phyloP scores from a whole-genome alignment of 2,329 filamentous ascomycete species.

The Chaetomium sp. region DNA sequence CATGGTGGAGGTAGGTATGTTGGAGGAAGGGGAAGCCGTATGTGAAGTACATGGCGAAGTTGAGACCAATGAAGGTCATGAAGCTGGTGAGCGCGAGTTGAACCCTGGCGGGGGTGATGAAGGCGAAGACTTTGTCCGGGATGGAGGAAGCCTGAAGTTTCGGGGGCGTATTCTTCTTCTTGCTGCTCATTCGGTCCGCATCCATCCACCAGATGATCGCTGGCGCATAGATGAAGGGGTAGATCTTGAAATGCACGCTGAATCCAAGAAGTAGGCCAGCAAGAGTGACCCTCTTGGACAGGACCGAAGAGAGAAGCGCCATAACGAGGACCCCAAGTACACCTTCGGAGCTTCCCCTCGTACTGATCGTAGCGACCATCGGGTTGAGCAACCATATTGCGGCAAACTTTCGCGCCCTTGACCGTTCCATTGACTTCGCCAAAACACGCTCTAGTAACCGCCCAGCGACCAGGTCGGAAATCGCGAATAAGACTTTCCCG shows the following conservation, averaged over 20 bases:
- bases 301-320: conserved; percentile 74
- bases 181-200: conserved; percentile 36
- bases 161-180: neutral
- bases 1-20: conserved; percentile 89
- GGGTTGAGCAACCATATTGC: conserved; percentile 93
- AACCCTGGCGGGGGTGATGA: conserved; percentile 50
- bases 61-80: conserved; percentile 65
- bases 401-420: conserved; percentile 65
- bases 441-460: conserved; percentile 58
- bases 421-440: conserved; percentile 37
- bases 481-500: conserved; percentile 81
- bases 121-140: conserved; percentile 17
- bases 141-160: neutral
- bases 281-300: conserved; percentile 53
- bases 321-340: conserved; percentile 79
- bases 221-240: conserved; percentile 90
- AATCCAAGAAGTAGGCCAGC: conserved; percentile 74
- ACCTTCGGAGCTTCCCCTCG: conserved; percentile 88
- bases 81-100: conserved; percentile 59
- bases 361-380: conserved; percentile 97
- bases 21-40: conserved; percentile 77
- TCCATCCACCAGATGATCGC: conserved; percentile 79
- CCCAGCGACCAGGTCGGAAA: conserved; percentile 77
- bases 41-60: conserved; percentile 64
- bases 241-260: conserved; percentile 96